These are phyloP conservation scores for Hansenula sp. DNA, from an alignment of 1,139 yeast species.

Conservation along the genomic window DNA sequence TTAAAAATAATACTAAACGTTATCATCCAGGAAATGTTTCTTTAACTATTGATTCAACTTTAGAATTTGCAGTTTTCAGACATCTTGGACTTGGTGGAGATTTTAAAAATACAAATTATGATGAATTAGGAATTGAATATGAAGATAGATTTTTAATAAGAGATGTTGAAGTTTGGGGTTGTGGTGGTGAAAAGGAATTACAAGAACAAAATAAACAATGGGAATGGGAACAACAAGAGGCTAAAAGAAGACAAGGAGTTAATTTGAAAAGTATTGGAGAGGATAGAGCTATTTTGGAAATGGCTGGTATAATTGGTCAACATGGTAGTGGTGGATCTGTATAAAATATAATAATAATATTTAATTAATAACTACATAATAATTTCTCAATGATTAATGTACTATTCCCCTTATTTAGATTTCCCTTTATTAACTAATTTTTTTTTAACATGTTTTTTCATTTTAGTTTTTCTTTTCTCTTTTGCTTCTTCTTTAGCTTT, in stretches of 20 bases:
- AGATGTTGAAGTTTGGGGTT: slow-evolving; percentile 88
- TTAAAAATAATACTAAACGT: slow-evolving; percentile 39
- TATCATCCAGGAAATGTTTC: slow-evolving; percentile 67
- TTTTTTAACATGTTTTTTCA: slow-evolving; percentile 90
- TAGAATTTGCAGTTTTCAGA: slow-evolving; percentile 80
- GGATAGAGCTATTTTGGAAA: slow-evolving; percentile 79
- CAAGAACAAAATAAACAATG: slow-evolving; percentile 72
- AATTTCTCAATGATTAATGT: background rate
- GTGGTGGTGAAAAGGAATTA: slow-evolving; percentile 73
- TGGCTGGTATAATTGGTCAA: slow-evolving; percentile 87
- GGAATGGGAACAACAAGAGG: slow-evolving; percentile 92
- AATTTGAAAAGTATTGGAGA: slow-evolving; percentile 67
- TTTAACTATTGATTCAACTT: slow-evolving; percentile 66
- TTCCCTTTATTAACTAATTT: slow-evolving; percentile 56
- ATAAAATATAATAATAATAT: background rate
- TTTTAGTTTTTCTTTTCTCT: slow-evolving; percentile 84
- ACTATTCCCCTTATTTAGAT: slow-evolving; percentile 3
- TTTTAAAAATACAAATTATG: slow-evolving; percentile 28
- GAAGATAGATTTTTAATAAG: slow-evolving; percentile 72
- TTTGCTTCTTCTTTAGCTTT: slow-evolving; percentile 79
- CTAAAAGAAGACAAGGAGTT: slow-evolving; percentile 68
- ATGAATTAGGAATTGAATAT: slow-evolving; percentile 28
- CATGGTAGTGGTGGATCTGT: slow-evolving; percentile 58
- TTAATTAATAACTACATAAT: background rate
- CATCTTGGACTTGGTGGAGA: slow-evolving; percentile 56